Conservation (phyloP, 2,329 filamentous ascomycete genomes). For the Fusarium floridanum region DNA sequence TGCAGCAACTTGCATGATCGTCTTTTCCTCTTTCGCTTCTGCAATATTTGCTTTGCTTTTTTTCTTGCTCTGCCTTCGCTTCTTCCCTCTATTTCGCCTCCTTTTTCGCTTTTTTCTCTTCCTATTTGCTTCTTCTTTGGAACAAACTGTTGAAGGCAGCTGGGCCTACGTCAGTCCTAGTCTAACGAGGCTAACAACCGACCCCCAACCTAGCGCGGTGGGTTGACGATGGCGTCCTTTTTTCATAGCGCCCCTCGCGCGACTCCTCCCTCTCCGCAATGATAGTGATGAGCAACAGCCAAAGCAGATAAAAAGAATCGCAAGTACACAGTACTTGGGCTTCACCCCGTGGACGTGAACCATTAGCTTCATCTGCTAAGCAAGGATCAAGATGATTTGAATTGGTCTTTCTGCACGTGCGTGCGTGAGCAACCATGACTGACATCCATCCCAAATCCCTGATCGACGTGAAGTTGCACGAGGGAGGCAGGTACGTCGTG, state of each 20-base stretch:
- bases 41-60: background rate
- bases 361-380: constrained; percentile 12
- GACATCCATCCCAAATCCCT: constrained; percentile 8
- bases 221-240: constrained; percentile 7
- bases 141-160: background rate
- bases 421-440: constrained; percentile 1
- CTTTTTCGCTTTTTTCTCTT: constrained; percentile 6
- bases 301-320: background rate
- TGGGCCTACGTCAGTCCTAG: constrained; percentile 11
- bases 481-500: constrained; percentile 32
- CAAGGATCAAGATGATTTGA: background rate
- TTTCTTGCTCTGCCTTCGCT: background rate
- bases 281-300: background rate
- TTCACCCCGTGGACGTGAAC: background rate
- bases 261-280: constrained; percentile 5
- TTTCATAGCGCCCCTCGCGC: background rate
- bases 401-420: constrained; percentile 3
- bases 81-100: constrained; percentile 6
- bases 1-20: constrained; percentile 16
- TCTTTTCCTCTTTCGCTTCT: constrained; percentile 20
- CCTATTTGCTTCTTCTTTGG: constrained; percentile 6
- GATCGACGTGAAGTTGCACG: constrained; percentile 34
- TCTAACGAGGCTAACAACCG: background rate
- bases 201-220: background rate
- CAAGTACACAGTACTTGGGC: background rate